These are phyloP conservation scores for Pythium brachiatum DNA, from an alignment of 352 stramenopile species.

Conservation along the genomic window DNA sequence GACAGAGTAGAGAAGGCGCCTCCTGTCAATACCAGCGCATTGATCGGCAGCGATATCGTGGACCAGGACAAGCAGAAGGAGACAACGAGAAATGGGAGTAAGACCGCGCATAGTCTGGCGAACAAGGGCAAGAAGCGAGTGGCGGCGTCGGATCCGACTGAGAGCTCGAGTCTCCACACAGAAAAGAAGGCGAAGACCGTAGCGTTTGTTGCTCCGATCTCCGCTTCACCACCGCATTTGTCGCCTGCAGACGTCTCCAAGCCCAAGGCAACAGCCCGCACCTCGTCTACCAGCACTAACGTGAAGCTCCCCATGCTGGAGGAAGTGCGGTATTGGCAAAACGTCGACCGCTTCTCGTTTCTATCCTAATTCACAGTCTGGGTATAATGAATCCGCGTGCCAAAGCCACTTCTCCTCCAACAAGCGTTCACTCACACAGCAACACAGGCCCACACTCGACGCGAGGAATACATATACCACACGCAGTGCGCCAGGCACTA, in stretches of 20 bases:
- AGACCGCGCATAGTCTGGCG: no score
- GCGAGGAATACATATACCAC: no score
- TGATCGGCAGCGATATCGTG: no score
- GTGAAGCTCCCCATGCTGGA: slow-evolving; percentile 12
- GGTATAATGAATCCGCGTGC: no score
- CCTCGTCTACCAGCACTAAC: background rate
- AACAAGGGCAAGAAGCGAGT: slow-evolving; percentile 5
- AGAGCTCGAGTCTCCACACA: background rate
- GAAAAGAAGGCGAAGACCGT: slow-evolving; percentile 13
- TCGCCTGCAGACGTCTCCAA: background rate
- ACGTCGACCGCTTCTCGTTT: slow-evolving; percentile 29
- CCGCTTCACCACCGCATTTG: no score
- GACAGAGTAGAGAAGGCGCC: background rate
- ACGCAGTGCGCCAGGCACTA: no score
- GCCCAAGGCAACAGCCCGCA: background rate
- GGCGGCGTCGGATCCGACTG: background rate
- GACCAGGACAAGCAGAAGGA: background rate
- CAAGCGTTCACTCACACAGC: no score
- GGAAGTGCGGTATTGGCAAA: slow-evolving; percentile 25
- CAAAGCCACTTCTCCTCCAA: no score
- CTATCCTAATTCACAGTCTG: slow-evolving; percentile 9
- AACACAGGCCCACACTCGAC: no score
- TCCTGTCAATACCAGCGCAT: no score
- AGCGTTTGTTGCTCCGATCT: no score
- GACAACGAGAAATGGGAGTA: background rate